These are phyloP conservation scores for Chlorella sp. DNA, from an alignment of 139 green algal species.

Conservation along the genomic window DNA sequence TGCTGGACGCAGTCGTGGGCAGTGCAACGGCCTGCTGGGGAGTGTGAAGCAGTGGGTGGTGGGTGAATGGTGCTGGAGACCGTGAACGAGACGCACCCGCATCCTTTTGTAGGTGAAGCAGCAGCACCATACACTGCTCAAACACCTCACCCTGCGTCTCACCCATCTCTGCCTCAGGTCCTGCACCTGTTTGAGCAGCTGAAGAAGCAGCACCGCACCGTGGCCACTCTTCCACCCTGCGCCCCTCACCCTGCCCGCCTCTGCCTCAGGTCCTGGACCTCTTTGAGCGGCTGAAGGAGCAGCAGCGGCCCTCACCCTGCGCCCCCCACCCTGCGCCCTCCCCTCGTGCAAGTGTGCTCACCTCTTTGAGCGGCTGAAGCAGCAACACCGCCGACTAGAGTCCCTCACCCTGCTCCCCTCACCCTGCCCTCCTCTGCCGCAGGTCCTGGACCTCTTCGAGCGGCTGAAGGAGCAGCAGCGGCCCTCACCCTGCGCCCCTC, in stretches of 20 bases:
- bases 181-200: slow-evolving; percentile 74
- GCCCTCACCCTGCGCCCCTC: too few species aligned
- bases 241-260: slow-evolving; percentile 16
- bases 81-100: too few species aligned
- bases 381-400: neutral
- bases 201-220: slow-evolving; percentile 69
- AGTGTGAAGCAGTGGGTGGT: too few species aligned
- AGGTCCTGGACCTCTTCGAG: slow-evolving; percentile 77
- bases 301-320: slow-evolving; percentile 54
- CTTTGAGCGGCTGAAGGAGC: slow-evolving; percentile 70
- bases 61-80: too few species aligned
- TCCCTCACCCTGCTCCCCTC: neutral
- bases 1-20: too few species aligned
- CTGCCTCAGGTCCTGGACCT: slow-evolving; percentile 62
- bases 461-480: slow-evolving; percentile 69
- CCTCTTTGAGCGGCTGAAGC: neutral
- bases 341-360: too few species aligned
- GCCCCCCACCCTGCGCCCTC: too few species aligned
- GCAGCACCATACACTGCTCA: too few species aligned
- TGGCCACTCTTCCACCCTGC: slow-evolving; percentile 59
- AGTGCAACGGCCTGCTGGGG: too few species aligned
- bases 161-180: slow-evolving; percentile 48
- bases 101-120: too few species aligned
- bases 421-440: neutral
- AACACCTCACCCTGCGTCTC: too few species aligned